Evolutionary conservation across 306 rosid species (phyloP), one percentile per base, ranked within the genome.

Genomic region (Cucurbita maxima): DNA sequence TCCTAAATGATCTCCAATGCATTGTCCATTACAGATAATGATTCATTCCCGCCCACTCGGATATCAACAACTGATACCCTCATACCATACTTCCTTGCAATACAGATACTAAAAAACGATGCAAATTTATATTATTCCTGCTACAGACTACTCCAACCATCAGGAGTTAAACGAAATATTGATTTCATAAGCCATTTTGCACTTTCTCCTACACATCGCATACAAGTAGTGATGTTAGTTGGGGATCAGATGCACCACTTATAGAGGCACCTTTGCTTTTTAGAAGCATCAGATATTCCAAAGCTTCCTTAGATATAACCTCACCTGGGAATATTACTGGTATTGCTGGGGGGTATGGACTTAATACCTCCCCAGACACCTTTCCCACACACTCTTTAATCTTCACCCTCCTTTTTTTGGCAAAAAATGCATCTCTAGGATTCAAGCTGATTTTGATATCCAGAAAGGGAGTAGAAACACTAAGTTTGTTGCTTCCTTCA

Each of bases 341-440:
- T 77, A 92, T 84, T 59, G 95, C 98, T 0, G 98, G 98, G 9
- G 97, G 97, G 60, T 86, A 92, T 15, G 96, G 89, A 76, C 89
- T 85, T 64, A 89, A 72, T 63, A 89, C 87, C 89, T 89, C 97
- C 69, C 96, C 95, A 25, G 95, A 81, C 76, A 89, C 77, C 75
- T 85, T 74, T 45, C 97, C 95, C 0, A 88, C 38, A 75, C 92
- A 72, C 58, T 84, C 84, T 60, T 54, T 78, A 14, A 85, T 61
- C 22, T 76, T 58, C 68, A 76, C 84, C 66, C 83, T 89, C 79
- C 76, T 79, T 86, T 92, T 92, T 22, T 84, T 81, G 3, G 86
- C 79, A 12, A 92, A 92, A 63, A 92, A 92, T 44, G 96, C 97
- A 25, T 89, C 97, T 81, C 97, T 89, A 22, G 96, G 97, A 58